These are phyloP conservation scores for Elaeis oleifera DNA, from an alignment of 202 grass and related monocot genomes.

Conservation along the genomic window DNA sequence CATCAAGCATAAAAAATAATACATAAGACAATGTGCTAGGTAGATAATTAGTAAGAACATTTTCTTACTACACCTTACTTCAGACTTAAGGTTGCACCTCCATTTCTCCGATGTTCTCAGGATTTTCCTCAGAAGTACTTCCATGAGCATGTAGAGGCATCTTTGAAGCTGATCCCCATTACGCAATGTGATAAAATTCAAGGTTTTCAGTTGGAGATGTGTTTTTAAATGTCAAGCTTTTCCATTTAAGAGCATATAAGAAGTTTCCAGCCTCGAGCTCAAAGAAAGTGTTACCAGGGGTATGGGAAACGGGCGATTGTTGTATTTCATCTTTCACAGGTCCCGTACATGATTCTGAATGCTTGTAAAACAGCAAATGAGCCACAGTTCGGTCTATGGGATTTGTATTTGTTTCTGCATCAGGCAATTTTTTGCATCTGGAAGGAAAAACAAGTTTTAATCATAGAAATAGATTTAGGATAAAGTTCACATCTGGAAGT, in stretches of 20 bases:
- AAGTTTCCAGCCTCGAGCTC: not conserved
- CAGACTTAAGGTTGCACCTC: slow-evolving; percentile 28
- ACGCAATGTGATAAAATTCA: slow-evolving; percentile 12
- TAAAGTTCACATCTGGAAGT: too few species aligned
- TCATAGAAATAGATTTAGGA: too few species aligned
- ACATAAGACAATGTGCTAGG: not conserved
- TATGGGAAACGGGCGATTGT: slow-evolving; percentile 25
- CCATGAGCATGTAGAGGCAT: slow-evolving; percentile 25
- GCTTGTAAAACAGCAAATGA: slow-evolving; percentile 74
- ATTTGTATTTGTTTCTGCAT: slow-evolving; percentile 77
- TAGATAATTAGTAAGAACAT: slow-evolving; percentile 22
- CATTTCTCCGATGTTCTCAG: slow-evolving; percentile 30
- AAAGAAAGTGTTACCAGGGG: slow-evolving; percentile 43
- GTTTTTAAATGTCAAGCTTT: too few species aligned
- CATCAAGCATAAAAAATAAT: not conserved
- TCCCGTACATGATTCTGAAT: slow-evolving; percentile 33
- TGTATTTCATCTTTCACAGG: slow-evolving; percentile 50
- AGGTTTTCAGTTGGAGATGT: slow-evolving; percentile 6
- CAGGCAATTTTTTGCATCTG: slow-evolving; percentile 23
- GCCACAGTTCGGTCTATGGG: slow-evolving; percentile 84
- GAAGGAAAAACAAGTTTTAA: not conserved
- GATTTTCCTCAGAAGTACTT: slow-evolving; percentile 23
- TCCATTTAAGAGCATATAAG: too few species aligned
- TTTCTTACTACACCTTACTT: slow-evolving; percentile 42
- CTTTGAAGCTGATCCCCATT: slow-evolving; percentile 41